Evolutionary conservation across 2,329 filamentous ascomycete species (phyloP), one percentile per base, ranked within the genome.

Genomic region (Trichoderma sp.): DNA sequence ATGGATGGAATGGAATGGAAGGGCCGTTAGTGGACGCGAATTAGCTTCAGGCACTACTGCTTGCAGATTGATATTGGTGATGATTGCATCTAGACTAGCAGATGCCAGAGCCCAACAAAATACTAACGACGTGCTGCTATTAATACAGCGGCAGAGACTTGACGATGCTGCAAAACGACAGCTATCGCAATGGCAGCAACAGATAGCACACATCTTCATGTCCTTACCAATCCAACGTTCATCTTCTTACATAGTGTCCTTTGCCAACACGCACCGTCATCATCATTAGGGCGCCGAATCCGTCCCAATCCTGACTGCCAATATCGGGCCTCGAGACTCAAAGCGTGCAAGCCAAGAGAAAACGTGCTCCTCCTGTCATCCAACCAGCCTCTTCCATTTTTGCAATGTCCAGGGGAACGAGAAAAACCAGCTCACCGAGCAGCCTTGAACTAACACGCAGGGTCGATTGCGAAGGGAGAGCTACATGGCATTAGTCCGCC

Each of bases 361-460:
- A 30, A 30, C 51, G 24, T 54, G 32, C 55, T 59, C 30, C 56
- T 39, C 39, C 21, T 8, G 18, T 28, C 56, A 39, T 59, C 46
- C 46, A 49, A 49, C 46, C 46, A 49, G 46, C 46, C 46, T 49
- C 46, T 49, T 24, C 21, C 46, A 21, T 24, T 24, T 24, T 24
- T 24, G 10, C 56, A 59, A 39, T 43, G 8, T 43, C 39, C 39
- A 43, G 39, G 39, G 39, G 39, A 43, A n/a, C 18, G 39, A n/a
- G 7, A n/a, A 8, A 39, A n/a, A 28, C 56, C 63, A 66, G 52
- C 37, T 56, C 63, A 66, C 52, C 63, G n/a, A 66, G 21, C 52
- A 54, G 37, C 46, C 51, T 43, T 10, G 21, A 34, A 28, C n/a
- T 18, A 32, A 65, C 39, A 43, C 39, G 30, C 59, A 54, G 30